Evolutionary conservation across 805 yeast species (phyloP).

Genomic region (Candida yuanshanica): DNA sequence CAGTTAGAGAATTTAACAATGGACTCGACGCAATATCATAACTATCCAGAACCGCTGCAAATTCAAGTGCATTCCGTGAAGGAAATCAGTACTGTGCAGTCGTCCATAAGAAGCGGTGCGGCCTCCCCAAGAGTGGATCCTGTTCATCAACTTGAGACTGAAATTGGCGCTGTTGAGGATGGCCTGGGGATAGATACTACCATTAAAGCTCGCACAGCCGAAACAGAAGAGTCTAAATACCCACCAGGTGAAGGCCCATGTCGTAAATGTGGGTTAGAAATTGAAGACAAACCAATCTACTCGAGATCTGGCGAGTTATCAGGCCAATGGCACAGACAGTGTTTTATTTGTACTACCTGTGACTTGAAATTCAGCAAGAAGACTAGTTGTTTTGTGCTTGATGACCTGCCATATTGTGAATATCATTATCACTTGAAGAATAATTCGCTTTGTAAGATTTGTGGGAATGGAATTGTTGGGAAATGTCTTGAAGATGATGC

Average conservation of each 20-base stretch:
- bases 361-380: constrained; percentile 48
- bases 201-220: not conserved
- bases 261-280: constrained; percentile 58
- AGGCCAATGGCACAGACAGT: constrained; percentile 91
- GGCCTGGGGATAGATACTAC: not conserved
- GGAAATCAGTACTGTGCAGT: constrained; percentile 3
- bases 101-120: too few relatives aligned
- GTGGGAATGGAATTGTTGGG: constrained; percentile 82
- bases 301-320: constrained; percentile 77
- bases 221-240: constrained; percentile 16
- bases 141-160: not conserved
- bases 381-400: constrained; percentile 66
- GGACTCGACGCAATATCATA: constrained; percentile 1
- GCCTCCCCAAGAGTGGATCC: too few relatives aligned
- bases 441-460: constrained; percentile 65
- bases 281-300: constrained; percentile 62
- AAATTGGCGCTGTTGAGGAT: not conserved
- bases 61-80: constrained; percentile 14
- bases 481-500: constrained; percentile 77
- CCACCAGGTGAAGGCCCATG: constrained; percentile 78
- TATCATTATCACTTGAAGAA: constrained; percentile 71
- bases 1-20: constrained; percentile 16
- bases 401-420: constrained; percentile 80
- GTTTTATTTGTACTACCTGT: constrained; percentile 76
- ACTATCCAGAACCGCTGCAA: constrained; percentile 8